Evolutionary conservation across 176 grass and related monocot genomes (phyloP), one percentile per base, ranked within the genome.

Genomic region (Tillandsia fasciculata): DNA sequence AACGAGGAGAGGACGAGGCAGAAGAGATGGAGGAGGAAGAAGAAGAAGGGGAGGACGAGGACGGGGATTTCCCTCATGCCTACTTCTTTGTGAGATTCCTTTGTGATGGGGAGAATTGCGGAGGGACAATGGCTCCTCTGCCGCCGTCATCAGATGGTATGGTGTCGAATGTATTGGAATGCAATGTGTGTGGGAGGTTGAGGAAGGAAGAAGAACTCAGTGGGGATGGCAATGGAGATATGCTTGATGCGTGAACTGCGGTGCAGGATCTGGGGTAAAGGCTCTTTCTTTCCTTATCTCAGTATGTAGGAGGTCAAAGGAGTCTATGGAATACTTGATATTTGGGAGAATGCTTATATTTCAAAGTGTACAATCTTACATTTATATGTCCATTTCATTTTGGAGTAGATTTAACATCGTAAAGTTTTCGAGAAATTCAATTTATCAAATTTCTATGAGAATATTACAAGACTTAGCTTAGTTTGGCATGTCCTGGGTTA

Each of bases 11-110:
- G 59, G 77, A 2, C 29, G 83, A 53, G 47, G 81, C 61, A 67
- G 83, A 11, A 50, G 76, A 0, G 72, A 80, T 79, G 74, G 75
- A 82, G 59, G 74, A 64, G 18, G 78, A 81, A 77, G 73, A 74
- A 72, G 78, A 82, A 33, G 74, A 70, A 63, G 74, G 74, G 49
- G 84, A 63, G 17, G 78, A 77, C 8, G 79, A 1, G 0, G 72
- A 79, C 0, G 82, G 70, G 1, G 79, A 87, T 80, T 92, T 89
- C 50, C 76, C 83, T 1, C 86, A 87, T 68, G 79, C 81, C 12
- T 86, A 90, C 53, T 96, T 89, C 74, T 85, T 92, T 53, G 74
- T 89, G 14, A 89, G 83, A 79, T 90, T 86, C 72, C 1, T 96
- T 2, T 96, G 93, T 79, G 76, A 83, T 57, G 69, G 42, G 15